Evolutionary conservation across 2,329 filamentous ascomycete species (phyloP), one percentile per base, ranked within the genome.

Genomic region (Coniochaeta sp.): DNA sequence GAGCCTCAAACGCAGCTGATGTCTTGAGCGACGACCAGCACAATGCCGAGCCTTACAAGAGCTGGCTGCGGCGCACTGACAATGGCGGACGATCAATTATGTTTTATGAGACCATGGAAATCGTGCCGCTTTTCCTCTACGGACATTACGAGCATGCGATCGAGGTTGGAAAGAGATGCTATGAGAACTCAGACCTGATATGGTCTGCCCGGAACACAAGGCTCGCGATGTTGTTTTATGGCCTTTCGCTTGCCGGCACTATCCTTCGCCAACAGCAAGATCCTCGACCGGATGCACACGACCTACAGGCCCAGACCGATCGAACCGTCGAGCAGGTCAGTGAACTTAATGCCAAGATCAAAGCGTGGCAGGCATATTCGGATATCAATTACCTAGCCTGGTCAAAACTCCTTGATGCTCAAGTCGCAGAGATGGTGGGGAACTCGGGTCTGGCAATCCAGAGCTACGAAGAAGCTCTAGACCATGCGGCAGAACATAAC

Each of bases 311-410:
- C 24, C 76, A 81, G 60, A 70, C 79, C 17, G 69, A 77, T 16
- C 75, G 79, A 16, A 79, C 84, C 3, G 72, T 89, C 8, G 67
- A 75, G 38, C 76, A 83, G 62, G 75, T 91, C 3, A 75, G 77
- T 28, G 73, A 75, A 1, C 81, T 87, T 61, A 81, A 82, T 60
- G 80, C 80, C 63, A 81, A 81, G 69, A 85, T 91, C 59, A 81
- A 85, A 62, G 79, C 84, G 57, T 90, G 87, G 78, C 80, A 86
- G 57, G 70, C 77, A 1, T 79, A 89, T 31, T 88, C 84, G 17
- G 80, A 87, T 57, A 80, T 89, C 66, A 93, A 93, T 71, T 93
- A 91, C 70, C 74, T 86, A 11, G 75, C 82, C 1, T 92, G 88
- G 86, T 84, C 87, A 5, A 83, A 81, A 61, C 75, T 91, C 16